phyloP scores from a whole-genome alignment of 345 rosid species.

The Rubroshorea leprosula region DNA sequence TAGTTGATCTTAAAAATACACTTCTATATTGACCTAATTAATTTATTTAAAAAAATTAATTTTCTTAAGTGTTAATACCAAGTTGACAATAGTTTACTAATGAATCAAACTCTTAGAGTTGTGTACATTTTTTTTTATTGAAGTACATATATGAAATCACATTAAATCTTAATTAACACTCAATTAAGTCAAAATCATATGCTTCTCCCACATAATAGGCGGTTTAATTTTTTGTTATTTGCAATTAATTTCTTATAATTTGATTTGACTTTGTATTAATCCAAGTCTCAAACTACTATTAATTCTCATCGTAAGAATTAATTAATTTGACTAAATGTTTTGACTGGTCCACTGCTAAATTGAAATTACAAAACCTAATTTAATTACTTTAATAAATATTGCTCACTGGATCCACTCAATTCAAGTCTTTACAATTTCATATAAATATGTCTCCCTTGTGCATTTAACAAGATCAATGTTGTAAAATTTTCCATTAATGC shows the following conservation, averaged over 20 bases:
- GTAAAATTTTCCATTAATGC: too few species aligned
- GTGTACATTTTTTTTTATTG: too few species aligned
- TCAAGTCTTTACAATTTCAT: conserved; percentile 9
- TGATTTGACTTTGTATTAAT: conserved; percentile 1
- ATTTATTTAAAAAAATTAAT: too few species aligned
- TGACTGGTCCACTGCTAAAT: conserved; percentile 17
- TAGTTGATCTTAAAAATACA: too few species aligned
- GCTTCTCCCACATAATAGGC: conserved; percentile 23
- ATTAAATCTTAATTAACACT: background rate
- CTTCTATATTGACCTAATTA: too few species aligned
- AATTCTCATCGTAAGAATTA: background rate
- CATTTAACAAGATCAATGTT: too few species aligned
- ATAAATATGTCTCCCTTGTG: background rate
- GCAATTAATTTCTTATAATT: conserved; percentile 2
- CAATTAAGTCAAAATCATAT: conserved; percentile 1
- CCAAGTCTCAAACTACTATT: background rate
- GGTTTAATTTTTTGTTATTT: conserved; percentile 7
- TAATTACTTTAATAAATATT: too few species aligned
- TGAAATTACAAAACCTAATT: background rate
- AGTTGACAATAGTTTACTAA: too few species aligned
- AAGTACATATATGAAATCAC: conserved; percentile 1
- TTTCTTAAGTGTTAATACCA: too few species aligned
- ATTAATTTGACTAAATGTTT: background rate
- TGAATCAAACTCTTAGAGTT: too few species aligned
- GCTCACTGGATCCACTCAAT: background rate